Evolutionary conservation across 495 filamentous ascomycete species (phyloP), one percentile per base, ranked within the genome.

Genomic region (Penicillium bovifimosum): DNA sequence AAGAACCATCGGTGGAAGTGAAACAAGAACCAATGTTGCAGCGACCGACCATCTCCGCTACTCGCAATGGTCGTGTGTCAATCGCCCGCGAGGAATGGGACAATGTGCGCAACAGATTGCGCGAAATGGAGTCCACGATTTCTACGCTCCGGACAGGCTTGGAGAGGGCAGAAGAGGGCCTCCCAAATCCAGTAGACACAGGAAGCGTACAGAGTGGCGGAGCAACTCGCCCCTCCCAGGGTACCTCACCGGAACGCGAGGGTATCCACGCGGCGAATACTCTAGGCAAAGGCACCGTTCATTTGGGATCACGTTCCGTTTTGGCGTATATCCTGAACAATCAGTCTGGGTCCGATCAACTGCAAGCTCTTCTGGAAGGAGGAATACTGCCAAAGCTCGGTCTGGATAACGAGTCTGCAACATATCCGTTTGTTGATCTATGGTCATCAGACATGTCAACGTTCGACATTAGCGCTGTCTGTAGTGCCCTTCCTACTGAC

Each of bases 341-440:
- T 39, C 71, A 71, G 80, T 73, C 78, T 81, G 60, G 86, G 73
- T 56, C 81, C 76, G 70, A 86, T 78, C 73, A 83, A 77, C 73
- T 83, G 31, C 80, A 78, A 32, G 81, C 78, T 18, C 71, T 91
- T 16, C 62, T 91, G 42, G 82, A 88, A 59, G 85, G 86, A 45
- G 87, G 85, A 55, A 88, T 93, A 67, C 74, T 90, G 33, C 87
- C 88, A 5, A 85, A 91, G 26, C 77, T 93, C 32, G 88, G 87
- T 10, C 79, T 93, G 14, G 88, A 92, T 60, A 90, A 90, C 54
- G 87, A 90, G 50, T 79, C 78, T 31, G 86, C 88, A 24, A 88
- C 88, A 18, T 93, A 91, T 67, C 88, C 88, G 16, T 85, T 93
- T 58, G 76, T 83, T 9, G 80, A 82, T 56, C 61, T 84, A 28